These are phyloP conservation scores for Amphibolis antarctica DNA, from an alignment of 106 monocot species.

Conservation along the genomic window DNA sequence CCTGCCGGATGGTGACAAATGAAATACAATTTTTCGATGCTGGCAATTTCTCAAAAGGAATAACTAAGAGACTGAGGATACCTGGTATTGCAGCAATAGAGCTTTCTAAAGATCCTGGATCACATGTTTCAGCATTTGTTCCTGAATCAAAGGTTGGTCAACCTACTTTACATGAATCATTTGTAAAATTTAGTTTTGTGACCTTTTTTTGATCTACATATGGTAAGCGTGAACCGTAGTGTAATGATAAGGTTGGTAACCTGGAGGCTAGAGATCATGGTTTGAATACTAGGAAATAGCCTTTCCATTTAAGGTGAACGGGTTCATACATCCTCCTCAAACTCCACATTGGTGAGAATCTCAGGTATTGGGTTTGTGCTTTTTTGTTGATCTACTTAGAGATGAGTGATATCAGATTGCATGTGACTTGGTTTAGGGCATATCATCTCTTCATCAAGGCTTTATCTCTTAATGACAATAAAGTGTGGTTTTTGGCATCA, in stretches of 20 bases:
- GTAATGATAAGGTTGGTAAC: no score
- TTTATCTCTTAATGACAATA: no score
- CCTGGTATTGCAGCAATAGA: constrained; percentile 62
- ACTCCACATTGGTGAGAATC: no score
- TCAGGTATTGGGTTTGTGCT: no score
- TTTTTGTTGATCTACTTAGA: not conserved
- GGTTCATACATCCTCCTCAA: no score
- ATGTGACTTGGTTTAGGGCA: not conserved
- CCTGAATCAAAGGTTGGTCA: constrained; percentile 69
- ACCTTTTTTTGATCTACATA: no score
- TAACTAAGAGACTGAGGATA: constrained; percentile 45
- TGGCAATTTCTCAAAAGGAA: constrained; percentile 64
- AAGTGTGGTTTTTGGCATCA: no score
- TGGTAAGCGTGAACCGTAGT: no score
- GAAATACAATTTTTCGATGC: constrained; percentile 86
- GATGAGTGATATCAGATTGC: not conserved
- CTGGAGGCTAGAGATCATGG: no score
- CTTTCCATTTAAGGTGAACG: no score
- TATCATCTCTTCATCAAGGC: not conserved
- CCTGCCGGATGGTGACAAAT: constrained; percentile 75
- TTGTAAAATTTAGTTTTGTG: not conserved
- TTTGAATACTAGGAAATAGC: no score
- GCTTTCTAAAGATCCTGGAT: constrained; percentile 64
- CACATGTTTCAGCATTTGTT: constrained; percentile 71
- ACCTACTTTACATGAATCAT: not conserved